A percentile compares a stretch with the other conserved stretches of the same genome.
phyloP scores from a whole-genome alignment of 345 rosid genomes.

The Erodium maritimum region DNA sequence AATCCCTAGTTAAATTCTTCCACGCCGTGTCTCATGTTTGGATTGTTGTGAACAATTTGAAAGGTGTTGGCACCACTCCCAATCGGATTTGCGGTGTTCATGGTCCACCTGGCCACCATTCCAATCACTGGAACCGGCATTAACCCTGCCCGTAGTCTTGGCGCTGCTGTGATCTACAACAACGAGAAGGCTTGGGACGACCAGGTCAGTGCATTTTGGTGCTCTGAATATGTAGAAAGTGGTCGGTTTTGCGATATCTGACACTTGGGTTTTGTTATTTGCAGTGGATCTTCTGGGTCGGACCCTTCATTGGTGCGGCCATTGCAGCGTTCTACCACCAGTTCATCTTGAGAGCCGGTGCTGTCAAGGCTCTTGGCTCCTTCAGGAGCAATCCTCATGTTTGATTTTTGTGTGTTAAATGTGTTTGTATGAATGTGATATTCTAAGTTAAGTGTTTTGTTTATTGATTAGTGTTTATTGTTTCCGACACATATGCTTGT shows the following conservation, averaged over 20 bases:
- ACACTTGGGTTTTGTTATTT: background rate
- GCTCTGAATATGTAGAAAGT: too few relatives aligned
- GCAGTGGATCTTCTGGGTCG: constrained; percentile 90
- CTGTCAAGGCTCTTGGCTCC: constrained; percentile 71
- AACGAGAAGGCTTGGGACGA: constrained; percentile 53
- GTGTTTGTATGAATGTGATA: too few relatives aligned
- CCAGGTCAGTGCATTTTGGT: constrained; percentile 27
- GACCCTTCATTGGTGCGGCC: constrained; percentile 79
- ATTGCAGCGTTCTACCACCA: constrained; percentile 85
- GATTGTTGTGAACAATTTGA: background rate
- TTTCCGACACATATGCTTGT: too few relatives aligned
- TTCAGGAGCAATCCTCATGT: constrained; percentile 65
- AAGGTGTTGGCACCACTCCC: constrained; percentile 84
- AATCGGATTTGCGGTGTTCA: constrained; percentile 83
- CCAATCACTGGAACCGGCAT: constrained; percentile 87
- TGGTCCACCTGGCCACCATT: constrained; percentile 86
- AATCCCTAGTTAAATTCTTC: too few relatives aligned
- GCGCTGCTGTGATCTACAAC: constrained; percentile 69
- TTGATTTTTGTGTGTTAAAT: constrained; percentile 1
- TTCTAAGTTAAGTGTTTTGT: too few relatives aligned
- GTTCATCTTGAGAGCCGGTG: constrained; percentile 71
- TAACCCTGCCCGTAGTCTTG: constrained; percentile 82
- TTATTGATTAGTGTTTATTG: too few relatives aligned
- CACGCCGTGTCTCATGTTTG: background rate
- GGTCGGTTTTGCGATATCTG: too few relatives aligned